Base-by-base conservation (phyloP, 2,329 filamentous ascomycete species). In the Calonectria pseudoreteaudii region DNA sequence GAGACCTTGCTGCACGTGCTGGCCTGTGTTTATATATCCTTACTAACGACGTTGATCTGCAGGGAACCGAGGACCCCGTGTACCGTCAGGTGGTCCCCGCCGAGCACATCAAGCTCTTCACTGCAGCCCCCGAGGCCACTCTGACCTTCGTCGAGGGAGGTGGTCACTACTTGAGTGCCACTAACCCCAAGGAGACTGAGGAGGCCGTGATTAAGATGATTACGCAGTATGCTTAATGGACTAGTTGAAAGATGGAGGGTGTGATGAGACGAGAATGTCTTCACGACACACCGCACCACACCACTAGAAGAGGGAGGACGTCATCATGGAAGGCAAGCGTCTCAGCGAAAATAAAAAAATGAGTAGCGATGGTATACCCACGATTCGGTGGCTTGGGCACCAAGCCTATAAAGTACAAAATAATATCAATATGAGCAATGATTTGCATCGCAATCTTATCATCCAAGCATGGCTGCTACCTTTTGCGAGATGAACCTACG, bases 101-200 rank as follows among this genome's bases (percentile, higher is more conserved):
- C 13, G 87, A 90, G 78, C 87, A 90, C 34, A 88, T 90, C 74
- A 85, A 88, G 80, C 80, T 88, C 10, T 90, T 90, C 75, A 88
- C 85, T 0, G 83, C 83, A 0, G 85, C 88, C 4, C 83, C 83
- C 11, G 86, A 88, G 74, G 85, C 85, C 8, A 87, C 84, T 8
- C 74, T 90, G 34, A 83, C 82, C 0, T 80, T 86, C 62, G 77
- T 90, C 1, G 84, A 88, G 53, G 86, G 84, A 0, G 89, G 86
- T 2, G 83, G 84, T 2, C 89, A 90, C 77, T 90, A 89, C 74
- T 78, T 90, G 66, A 89, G 85, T 71, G 86, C 86, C 0, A 88
- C 88, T 3, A 87, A 84, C 76, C 87, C 87, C 16, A 83, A 84
- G 68, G 88, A 89, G 75, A 83, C 86, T 0, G 83, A 86, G 64